Base-by-base conservation (phyloP, 2,329 filamentous ascomycete species). In the Apiospora rasikravindrae region DNA sequence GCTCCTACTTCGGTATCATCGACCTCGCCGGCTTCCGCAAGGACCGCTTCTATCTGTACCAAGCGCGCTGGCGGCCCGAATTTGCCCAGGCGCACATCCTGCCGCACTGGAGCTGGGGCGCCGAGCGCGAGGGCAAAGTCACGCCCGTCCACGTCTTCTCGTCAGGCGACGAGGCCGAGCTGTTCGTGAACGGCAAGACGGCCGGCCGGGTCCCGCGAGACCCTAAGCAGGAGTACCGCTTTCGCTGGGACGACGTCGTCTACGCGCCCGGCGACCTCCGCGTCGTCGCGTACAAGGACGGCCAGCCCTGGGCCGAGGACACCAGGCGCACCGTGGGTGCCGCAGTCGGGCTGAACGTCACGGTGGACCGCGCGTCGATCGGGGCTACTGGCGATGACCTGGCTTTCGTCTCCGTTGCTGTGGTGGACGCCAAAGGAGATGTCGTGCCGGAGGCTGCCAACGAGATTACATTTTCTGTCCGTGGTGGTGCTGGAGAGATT, bases 21-120 rank as follows among this genome's bases (percentile, higher is more conserved):
- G 88, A 90, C 71, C 80, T 89, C 8, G 88, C 88, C 0, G 88
- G 88, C 0, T 90, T 90, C 78, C 83, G 82, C 71, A 90, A 90
- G 77, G 87, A 89, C 72, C 81, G 88, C 0, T 89, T 85, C 77
- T 89, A 83, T 74, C 75, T 89, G 4, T 90, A 89, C 73, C 88
- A 89, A 75, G 78, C 87, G 0, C 84, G 86, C 10, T 90, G 88
- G 88, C 80, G 84, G 2, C 81, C 87, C 0, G 83, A 86, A 22
- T 70, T 87, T 0, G 78, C 75, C 1, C 83, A 85, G 78, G 87
- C 86, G 4, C 87, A 89, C 74, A 85, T 89, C 24, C 82, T 89
- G 0, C 88, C 88, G 2, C 88, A 89, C 75, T 89, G 88, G 88
- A 88, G 81, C 22, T 90, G 86, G 86, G 84, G 86, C 0, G 68